Percentiles rank a stretch among this genome's conserved stretches.
Conservation (phyloP, 345 rosid genomes). For the Arabis alpina region DNA sequence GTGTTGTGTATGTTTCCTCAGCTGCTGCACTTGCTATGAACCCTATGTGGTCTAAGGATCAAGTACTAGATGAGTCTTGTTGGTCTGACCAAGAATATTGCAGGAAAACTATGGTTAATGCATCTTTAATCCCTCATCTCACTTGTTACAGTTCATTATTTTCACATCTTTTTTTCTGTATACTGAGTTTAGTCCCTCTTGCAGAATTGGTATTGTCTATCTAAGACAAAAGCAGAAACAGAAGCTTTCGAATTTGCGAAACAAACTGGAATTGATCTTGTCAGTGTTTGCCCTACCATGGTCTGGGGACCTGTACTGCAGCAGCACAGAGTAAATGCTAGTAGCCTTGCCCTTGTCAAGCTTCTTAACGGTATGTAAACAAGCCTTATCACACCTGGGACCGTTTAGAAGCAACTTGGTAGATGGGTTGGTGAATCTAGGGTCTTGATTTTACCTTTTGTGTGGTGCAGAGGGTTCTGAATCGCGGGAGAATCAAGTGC, state of each 20-base stretch:
- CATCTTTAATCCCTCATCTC: slow-evolving; percentile 11
- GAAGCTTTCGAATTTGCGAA: slow-evolving; percentile 68
- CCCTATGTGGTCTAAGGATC: slow-evolving; percentile 61
- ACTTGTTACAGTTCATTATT: background rate
- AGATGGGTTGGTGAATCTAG: slow-evolving; percentile 18
- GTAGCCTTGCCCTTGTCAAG: slow-evolving; percentile 54
- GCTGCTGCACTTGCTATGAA: slow-evolving; percentile 52
- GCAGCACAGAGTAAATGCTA: slow-evolving; percentile 59
- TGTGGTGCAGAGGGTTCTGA: slow-evolving; percentile 50
- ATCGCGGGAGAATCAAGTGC: slow-evolving; percentile 43
- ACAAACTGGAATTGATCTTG: slow-evolving; percentile 56
- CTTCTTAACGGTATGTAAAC: slow-evolving; percentile 60
- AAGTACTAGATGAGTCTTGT: slow-evolving; percentile 56
- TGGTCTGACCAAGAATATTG: slow-evolving; percentile 72
- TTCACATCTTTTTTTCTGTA: background rate
- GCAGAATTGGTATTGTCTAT: slow-evolving; percentile 75
- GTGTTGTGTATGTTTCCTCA: slow-evolving; percentile 74
- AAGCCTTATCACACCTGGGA: background rate
- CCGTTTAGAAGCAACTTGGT: slow-evolving; percentile 4
- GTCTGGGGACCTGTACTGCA: slow-evolving; percentile 67
- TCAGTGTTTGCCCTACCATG: slow-evolving; percentile 60
- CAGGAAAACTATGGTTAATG: slow-evolving; percentile 50
- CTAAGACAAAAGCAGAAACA: slow-evolving; percentile 77
- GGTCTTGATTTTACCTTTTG: slow-evolving; percentile 7
- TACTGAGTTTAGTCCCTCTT: slow-evolving; percentile 12